These are phyloP conservation scores for Pachyrhizus erosus DNA, from an alignment of 306 rosid genomes.

Conservation along the genomic window DNA sequence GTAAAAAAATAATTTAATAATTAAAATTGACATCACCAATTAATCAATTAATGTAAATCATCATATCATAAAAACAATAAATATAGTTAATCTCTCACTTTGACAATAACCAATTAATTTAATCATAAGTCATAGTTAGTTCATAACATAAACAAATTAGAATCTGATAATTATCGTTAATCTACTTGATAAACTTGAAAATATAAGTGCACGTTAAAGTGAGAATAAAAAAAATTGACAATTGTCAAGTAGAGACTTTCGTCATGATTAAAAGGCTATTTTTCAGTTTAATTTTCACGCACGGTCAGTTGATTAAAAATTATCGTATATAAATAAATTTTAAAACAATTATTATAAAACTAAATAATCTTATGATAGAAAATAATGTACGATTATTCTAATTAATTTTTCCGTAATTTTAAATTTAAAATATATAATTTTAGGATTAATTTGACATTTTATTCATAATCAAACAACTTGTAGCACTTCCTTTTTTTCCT, in stretches of 20 bases:
- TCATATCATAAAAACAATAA: background rate
- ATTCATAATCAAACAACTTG: background rate
- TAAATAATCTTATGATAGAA: background rate
- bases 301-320: background rate
- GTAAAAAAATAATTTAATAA: background rate
- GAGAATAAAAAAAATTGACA: background rate
- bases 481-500: background rate
- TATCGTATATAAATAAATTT: background rate
- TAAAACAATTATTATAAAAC: background rate
- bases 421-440: background rate
- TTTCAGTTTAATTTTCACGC: background rate
- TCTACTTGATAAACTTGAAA: background rate
- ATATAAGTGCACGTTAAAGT: background rate
- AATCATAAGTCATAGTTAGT: background rate
- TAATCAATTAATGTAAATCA: background rate
- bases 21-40: background rate
- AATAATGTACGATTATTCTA: too few relatives aligned
- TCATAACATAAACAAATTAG: background rate
- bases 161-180: background rate
- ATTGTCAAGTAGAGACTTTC: too few relatives aligned
- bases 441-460: background rate
- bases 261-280: background rate
- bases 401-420: too few relatives aligned
- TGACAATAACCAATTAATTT: background rate
- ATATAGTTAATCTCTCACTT: background rate